A percentile compares a stretch with the other conserved stretches of the same genome.
phyloP scores from a whole-genome alignment of 2,329 filamentous ascomycete genomes.

The Thielaviopsis populi region DNA sequence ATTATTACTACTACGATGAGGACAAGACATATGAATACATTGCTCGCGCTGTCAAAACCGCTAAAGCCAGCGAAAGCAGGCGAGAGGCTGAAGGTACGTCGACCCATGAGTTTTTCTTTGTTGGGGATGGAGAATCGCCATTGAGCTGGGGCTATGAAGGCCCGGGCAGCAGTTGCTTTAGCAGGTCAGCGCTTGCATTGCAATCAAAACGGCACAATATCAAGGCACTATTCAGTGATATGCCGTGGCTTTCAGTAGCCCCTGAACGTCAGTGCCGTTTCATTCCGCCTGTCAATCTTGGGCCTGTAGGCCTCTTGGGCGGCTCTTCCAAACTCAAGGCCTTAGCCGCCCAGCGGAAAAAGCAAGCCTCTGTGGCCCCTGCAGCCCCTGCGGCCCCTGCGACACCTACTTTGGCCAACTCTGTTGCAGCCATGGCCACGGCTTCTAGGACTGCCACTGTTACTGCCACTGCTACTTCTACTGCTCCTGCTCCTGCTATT shows the following conservation, averaged over 20 bases:
- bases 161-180: background rate
- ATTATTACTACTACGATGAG: slow-evolving; percentile 82
- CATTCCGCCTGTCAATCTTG: slow-evolving; percentile 37
- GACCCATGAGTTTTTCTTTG: background rate
- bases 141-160: background rate
- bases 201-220: slow-evolving; percentile 4
- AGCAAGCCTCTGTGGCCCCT: slow-evolving; percentile 51
- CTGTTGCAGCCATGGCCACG: background rate
- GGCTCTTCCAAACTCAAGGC: slow-evolving; percentile 82
- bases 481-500: background rate
- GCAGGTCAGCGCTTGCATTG: background rate
- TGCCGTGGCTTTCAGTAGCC: slow-evolving; percentile 70
- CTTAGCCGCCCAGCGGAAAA: slow-evolving; percentile 71
- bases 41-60: slow-evolving; percentile 32
- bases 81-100: slow-evolving; percentile 30
- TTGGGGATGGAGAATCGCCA: slow-evolving; percentile 19
- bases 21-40: slow-evolving; percentile 64
- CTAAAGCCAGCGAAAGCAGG: slow-evolving; percentile 26
- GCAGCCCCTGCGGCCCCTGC: too few relatives aligned
- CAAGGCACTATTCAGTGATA: slow-evolving; percentile 57
- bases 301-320: slow-evolving; percentile 52
- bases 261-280: slow-evolving; percentile 49
- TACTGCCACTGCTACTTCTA: background rate
- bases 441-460: background rate
- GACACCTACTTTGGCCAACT: background rate